phyloP scores from a whole-genome alignment of 495 filamentous ascomycete genomes.

The Terfezia boudieri region DNA sequence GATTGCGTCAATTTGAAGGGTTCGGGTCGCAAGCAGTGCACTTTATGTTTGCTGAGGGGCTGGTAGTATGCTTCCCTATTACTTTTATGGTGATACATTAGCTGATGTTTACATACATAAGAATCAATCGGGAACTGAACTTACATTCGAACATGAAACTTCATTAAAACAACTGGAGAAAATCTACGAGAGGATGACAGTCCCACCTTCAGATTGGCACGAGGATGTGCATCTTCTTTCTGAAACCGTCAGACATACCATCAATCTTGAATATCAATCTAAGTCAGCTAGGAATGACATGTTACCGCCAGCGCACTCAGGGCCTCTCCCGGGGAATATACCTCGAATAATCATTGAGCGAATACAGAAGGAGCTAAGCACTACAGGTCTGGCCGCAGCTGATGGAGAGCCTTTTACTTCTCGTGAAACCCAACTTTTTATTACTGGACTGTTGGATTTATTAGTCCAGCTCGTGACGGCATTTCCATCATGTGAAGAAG shows the following conservation, averaged over 20 bases:
- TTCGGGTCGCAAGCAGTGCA: slow-evolving; percentile 12
- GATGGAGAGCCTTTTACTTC: background rate
- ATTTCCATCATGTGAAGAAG: slow-evolving; percentile 11
- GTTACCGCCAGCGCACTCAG: too few relatives aligned
- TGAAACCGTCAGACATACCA: slow-evolving; percentile 11
- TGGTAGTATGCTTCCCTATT: slow-evolving; percentile 12
- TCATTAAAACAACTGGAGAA: slow-evolving; percentile 4
- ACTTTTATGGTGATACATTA: background rate
- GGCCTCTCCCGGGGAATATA: too few relatives aligned
- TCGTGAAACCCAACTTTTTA: slow-evolving; percentile 13
- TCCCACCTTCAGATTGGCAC: slow-evolving; percentile 16
- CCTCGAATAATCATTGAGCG: too few relatives aligned
- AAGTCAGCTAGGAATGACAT: background rate
- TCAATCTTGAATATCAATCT: slow-evolving; percentile 16
- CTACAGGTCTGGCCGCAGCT: too few relatives aligned
- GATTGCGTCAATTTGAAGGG: background rate
- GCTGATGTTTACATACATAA: too few relatives aligned
- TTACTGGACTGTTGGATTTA: slow-evolving; percentile 16
- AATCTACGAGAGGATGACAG: slow-evolving; percentile 13
- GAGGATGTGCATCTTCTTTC: slow-evolving; percentile 15
- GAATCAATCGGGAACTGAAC: too few relatives aligned
- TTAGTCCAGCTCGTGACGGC: slow-evolving; percentile 13
- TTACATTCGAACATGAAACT: too few relatives aligned
- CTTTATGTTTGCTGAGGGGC: slow-evolving; percentile 17
- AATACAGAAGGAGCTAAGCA: too few relatives aligned